These are phyloP conservation scores for Neonectria neomacrospora DNA, from an alignment of 2,329 filamentous ascomycete genomes.

Conservation along the genomic window DNA sequence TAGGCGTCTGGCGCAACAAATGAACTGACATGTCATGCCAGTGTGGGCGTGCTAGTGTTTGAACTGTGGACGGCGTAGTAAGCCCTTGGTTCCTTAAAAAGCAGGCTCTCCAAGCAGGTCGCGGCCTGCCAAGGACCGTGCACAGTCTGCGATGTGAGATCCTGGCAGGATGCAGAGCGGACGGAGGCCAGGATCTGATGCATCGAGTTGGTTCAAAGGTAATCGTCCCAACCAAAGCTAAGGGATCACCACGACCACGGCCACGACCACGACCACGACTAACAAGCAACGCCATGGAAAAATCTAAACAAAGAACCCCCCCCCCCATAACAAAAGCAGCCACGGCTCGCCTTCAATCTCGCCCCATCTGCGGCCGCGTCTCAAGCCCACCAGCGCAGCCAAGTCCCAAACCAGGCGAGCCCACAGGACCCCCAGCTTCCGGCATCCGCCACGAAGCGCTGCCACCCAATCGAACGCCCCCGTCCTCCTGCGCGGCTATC, in stretches of 20 bases:
- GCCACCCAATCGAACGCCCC: slow-evolving; percentile 37
- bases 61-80: background rate
- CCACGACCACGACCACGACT: background rate
- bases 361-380: slow-evolving; percentile 43
- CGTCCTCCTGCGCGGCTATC: slow-evolving; percentile 30
- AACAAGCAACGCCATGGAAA: background rate
- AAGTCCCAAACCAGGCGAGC: slow-evolving; percentile 29
- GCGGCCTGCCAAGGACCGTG: slow-evolving; percentile 2
- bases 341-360: slow-evolving; percentile 42
- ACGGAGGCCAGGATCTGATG: background rate
- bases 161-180: background rate
- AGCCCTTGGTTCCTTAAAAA: slow-evolving; percentile 10
- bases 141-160: background rate
- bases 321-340: background rate
- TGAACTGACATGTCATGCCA: slow-evolving; percentile 47
- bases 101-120: slow-evolving; percentile 1
- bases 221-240: background rate
- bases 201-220: slow-evolving; percentile 4
- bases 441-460: slow-evolving; percentile 15
- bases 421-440: background rate
- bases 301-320: slow-evolving; percentile 18
- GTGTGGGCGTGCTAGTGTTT: slow-evolving; percentile 24
- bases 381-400: slow-evolving; percentile 41
- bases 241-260: background rate
- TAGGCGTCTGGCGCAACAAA: slow-evolving; percentile 58